These are phyloP conservation scores for Capsicum rhomboideum DNA, from an alignment of 257 asterid species.

Conservation along the genomic window DNA sequence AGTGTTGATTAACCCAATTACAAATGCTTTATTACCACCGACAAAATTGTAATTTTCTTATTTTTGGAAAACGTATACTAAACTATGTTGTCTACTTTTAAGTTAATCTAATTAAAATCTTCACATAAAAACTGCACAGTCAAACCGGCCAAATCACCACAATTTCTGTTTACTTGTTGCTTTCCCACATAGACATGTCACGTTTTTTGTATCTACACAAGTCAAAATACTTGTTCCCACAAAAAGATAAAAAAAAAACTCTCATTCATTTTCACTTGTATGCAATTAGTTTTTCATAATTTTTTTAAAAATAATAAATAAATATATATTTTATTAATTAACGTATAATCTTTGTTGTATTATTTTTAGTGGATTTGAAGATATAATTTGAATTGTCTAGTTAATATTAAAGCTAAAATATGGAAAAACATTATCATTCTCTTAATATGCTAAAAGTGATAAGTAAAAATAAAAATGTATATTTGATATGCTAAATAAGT, in stretches of 20 bases:
- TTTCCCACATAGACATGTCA: conserved; percentile 14
- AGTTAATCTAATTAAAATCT: neutral
- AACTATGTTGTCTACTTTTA: neutral
- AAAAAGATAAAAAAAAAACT: conserved; percentile 2
- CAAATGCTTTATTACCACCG: neutral
- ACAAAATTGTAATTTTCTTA: neutral
- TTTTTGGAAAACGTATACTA: neutral
- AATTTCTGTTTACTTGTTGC: neutral
- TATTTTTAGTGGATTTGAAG: too few relatives aligned
- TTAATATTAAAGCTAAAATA: neutral
- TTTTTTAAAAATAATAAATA: neutral
- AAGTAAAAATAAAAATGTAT: neutral
- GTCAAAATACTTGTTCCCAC: neutral
- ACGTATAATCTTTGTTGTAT: too few relatives aligned
- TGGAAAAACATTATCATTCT: neutral
- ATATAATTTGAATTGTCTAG: neutral
- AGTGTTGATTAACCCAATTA: neutral
- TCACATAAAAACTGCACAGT: neutral
- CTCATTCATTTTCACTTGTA: neutral
- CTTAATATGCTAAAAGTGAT: too few relatives aligned
- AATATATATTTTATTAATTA: too few relatives aligned
- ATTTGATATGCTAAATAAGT: neutral
- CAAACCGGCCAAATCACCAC: conserved; percentile 17
- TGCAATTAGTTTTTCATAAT: neutral
- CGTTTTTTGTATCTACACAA: conserved; percentile 6